Base-by-base conservation (phyloP, 345 rosid species). In the Camelina neglecta region DNA sequence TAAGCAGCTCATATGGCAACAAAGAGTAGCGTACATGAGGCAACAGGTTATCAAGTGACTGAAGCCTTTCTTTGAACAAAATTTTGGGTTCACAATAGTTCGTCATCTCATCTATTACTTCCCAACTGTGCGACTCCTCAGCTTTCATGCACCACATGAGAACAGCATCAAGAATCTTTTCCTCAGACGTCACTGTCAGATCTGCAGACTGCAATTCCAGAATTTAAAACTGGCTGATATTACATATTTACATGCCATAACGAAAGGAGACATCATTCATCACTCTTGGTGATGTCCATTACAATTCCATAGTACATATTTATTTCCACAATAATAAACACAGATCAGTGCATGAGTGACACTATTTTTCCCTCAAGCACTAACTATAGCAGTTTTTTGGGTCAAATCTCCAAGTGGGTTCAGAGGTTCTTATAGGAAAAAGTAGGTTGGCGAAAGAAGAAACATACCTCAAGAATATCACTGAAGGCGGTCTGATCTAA, bases 121-220 rank as follows among this genome's bases (percentile, higher is more conserved):
- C 93, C 97, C 98, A 93, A 68, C 90, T 85, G 67, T 57, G 81
- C 20, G 74, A 78, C 65, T 84, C 90, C 80, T 82, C 82, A 69
- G 93, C 85, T 75, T 89, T 82, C 83, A 85, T 83, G 89, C 87
- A 80, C 98, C 99, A 95, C 95, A 87, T 88, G 69, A 95, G 75
- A 73, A 93, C 89, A 79, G 96, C 94, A 85, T 87, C 81, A 51
- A 95, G 89, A 83, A 93, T 86, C 82, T 87, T 88, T 76, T 93
- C 99, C 77, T 95, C 97, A 8, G 97, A 89, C 69, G 94, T 95
- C 76, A 93, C 97, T 1, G 97, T 93, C 72, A 95, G 81, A 80
- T 93, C 97, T 67, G 86, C 90, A 81, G 88, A 97, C 97, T 91
- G 97, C 85, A 80, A 81, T 72, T 69, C 74, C 63, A 83, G 21